Evolutionary conservation across 345 rosid genomes (phyloP).

Genomic region (Xanthoceras sorbifolium): DNA sequence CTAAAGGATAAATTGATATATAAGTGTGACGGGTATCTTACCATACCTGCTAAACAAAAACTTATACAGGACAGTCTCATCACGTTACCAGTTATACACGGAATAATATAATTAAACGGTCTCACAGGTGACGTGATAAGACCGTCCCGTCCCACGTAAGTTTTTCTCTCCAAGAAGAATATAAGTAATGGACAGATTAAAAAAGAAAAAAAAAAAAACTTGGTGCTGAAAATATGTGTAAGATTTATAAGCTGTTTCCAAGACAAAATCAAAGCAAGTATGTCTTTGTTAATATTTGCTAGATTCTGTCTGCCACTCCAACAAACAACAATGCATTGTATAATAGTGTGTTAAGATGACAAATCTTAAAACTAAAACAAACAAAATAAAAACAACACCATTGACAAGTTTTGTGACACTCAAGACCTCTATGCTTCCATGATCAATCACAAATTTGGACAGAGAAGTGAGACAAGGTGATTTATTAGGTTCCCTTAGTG

Average conservation of each 20-base stretch:
- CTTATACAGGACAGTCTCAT: too few species aligned
- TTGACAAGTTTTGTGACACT: constrained; percentile 4
- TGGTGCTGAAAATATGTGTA: not conserved
- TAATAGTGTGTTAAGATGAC: constrained; percentile 9
- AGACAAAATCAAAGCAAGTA: constrained; percentile 17
- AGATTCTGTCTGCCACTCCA: constrained; percentile 47
- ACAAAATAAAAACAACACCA: not conserved
- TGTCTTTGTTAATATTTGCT: constrained; percentile 23
- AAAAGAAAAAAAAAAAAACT: not conserved
- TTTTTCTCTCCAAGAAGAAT: not conserved
- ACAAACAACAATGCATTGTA: constrained; percentile 17
- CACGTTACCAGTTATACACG: too few species aligned
- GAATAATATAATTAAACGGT: too few species aligned
- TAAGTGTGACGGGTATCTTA: too few species aligned
- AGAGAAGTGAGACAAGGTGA: not conserved
- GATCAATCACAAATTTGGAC: not conserved
- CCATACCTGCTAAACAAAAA: too few species aligned
- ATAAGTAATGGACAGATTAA: not conserved
- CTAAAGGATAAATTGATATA: too few species aligned
- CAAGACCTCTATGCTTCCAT: constrained; percentile 6
- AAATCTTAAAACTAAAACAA: not conserved
- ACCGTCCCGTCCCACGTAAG: too few species aligned
- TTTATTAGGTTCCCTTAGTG: constrained; percentile 1
- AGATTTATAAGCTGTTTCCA: constrained; percentile 14
- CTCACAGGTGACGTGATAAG: too few species aligned